phyloP scores from a whole-genome alignment of 1,139 yeast species.

The Nadsonia starkeyi-henricii region DNA sequence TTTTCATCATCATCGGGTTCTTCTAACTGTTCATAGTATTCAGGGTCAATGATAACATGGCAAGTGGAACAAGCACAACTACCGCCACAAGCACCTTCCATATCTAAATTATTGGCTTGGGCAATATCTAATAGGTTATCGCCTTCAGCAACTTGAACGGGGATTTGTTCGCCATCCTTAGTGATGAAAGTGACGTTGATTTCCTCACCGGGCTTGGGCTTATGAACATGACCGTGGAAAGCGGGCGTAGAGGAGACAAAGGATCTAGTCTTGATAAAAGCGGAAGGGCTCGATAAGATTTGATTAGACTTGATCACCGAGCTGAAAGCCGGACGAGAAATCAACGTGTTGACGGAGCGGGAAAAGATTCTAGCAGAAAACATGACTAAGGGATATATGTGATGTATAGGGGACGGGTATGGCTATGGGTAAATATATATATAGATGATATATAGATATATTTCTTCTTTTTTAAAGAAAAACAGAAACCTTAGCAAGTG shows the following conservation, averaged over 20 bases:
- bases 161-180: constrained; percentile 74
- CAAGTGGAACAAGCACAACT: constrained; percentile 98
- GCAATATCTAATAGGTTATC: constrained; percentile 88
- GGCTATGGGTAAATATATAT: no score
- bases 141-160: constrained; percentile 82
- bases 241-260: constrained; percentile 10
- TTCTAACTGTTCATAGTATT: constrained; percentile 73
- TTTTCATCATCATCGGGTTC: constrained; percentile 97
- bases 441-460: no score
- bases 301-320: neutral
- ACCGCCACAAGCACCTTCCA: constrained; percentile 99
- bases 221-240: constrained; percentile 72
- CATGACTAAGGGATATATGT: neutral
- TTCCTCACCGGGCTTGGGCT: constrained; percentile 90
- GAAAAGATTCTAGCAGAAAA: neutral
- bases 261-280: constrained; percentile 4
- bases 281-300: neutral
- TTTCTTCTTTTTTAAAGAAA: no score
- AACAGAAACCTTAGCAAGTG: no score
- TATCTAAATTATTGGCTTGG: constrained; percentile 81
- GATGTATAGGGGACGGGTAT: neutral
- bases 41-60: constrained; percentile 93
- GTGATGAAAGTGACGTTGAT: constrained; percentile 79
- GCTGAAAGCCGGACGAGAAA: neutral
- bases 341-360: neutral